Percentiles rank a stretch among this genome's conserved stretches.
phyloP scores from a whole-genome alignment of 805 yeast species.

The Nematodospora valgi region DNA sequence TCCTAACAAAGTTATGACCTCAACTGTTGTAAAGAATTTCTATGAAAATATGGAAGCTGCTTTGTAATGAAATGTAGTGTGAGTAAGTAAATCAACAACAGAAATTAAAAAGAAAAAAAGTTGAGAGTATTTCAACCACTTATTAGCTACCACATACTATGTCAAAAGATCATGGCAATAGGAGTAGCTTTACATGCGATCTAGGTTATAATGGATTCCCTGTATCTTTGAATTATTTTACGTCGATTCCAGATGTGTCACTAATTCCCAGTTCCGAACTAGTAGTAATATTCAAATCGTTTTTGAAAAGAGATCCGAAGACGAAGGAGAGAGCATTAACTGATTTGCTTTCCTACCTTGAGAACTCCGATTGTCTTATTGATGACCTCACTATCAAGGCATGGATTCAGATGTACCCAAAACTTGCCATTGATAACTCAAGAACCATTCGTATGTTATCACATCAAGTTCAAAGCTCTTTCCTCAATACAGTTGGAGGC shows the following conservation, averaged over 20 bases:
- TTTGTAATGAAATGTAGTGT: no score
- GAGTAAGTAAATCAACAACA: no score
- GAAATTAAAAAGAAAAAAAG: no score
- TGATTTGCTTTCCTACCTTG: conserved; percentile 45
- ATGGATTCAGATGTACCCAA: conserved; percentile 83
- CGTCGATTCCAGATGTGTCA: conserved; percentile 66
- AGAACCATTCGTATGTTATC: conserved; percentile 57
- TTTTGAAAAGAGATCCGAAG: conserved; percentile 75
- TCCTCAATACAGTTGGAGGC: conserved; percentile 44
- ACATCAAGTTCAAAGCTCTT: conserved; percentile 61
- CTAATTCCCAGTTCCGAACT: conserved; percentile 41
- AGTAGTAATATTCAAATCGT: conserved; percentile 66
- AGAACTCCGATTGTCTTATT: conserved; percentile 14
- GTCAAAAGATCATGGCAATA: no score
- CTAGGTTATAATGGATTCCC: conserved; percentile 39
- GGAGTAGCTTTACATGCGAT: conserved; percentile 15
- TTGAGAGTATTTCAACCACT: no score
- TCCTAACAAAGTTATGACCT: conserved; percentile 46
- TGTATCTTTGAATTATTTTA: conserved; percentile 69
- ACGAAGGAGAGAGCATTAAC: conserved; percentile 78
- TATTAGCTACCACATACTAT: no score
- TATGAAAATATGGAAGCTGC: conserved; percentile 18
- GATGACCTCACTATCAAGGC: conserved; percentile 56
- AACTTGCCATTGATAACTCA: conserved; percentile 69
- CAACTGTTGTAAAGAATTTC: conserved; percentile 32